Conservation (phyloP, 1,284 basidiomycete genomes). For the Leucoagaricus sp. region DNA sequence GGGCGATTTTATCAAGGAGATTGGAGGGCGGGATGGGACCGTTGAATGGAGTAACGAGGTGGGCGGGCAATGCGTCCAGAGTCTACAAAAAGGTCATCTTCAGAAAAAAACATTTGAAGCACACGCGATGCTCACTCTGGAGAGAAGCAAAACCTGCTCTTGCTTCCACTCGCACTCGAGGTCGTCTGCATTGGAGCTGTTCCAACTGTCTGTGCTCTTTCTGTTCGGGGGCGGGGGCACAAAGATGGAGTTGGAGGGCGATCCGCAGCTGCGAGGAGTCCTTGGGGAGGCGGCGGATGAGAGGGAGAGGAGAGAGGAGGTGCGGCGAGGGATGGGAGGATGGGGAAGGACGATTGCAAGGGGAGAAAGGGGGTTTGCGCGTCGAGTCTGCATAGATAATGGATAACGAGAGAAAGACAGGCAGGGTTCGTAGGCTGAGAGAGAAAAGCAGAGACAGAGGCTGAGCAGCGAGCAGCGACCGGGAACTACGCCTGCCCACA, state of each 20-base stretch:
- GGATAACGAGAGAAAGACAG: conserved; percentile 20
- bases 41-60: conserved; percentile 79
- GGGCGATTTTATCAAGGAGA: conserved; percentile 80
- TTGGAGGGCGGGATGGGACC: conserved; percentile 79
- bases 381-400: conserved; percentile 39
- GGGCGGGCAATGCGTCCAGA: conserved; percentile 77
- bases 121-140: conserved; percentile 53
- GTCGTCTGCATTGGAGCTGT: conserved; percentile 73
- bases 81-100: conserved; percentile 45
- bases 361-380: conserved; percentile 42
- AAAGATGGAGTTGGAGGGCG: conserved; percentile 48
- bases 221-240: conserved; percentile 52
- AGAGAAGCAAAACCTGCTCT: conserved; percentile 66
- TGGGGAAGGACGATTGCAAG: conserved; percentile 58
- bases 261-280: conserved; percentile 48
- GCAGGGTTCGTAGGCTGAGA: conserved; percentile 9
- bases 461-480: conserved; percentile 2
- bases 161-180: conserved; percentile 71
- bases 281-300: conserved; percentile 43
- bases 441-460: neutral
- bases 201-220: conserved; percentile 81
- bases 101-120: conserved; percentile 11
- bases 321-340: conserved; percentile 45
- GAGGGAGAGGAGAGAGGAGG: conserved; percentile 41
- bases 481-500: conserved; percentile 4